phyloP scores from a whole-genome alignment of 116 monocot genomes.

The Trichopus zeylanicus region DNA sequence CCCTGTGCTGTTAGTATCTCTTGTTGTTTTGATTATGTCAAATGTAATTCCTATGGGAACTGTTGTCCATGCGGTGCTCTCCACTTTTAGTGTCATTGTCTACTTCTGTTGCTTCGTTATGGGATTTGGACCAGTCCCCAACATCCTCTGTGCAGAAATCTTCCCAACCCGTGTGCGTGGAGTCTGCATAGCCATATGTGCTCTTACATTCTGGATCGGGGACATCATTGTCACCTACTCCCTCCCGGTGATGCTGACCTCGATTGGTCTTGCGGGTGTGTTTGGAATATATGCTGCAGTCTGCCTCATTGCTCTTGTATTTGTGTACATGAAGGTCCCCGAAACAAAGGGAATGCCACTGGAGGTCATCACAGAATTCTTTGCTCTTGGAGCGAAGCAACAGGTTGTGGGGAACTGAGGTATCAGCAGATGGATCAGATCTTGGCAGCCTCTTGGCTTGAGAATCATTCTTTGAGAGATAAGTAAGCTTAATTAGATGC shows the following conservation, averaged over 20 bases:
- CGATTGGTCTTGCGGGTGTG: slow-evolving; percentile 62
- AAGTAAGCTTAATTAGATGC: too few species aligned
- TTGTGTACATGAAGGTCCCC: slow-evolving; percentile 53
- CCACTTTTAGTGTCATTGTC: slow-evolving; percentile 49
- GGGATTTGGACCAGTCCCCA: slow-evolving; percentile 76
- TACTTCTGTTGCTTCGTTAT: slow-evolving; percentile 82
- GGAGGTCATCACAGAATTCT: slow-evolving; percentile 78
- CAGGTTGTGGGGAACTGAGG: too few species aligned
- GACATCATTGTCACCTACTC: slow-evolving; percentile 69
- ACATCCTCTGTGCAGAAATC: slow-evolving; percentile 70
- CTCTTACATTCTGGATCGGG: slow-evolving; percentile 56
- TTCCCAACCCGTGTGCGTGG: slow-evolving; percentile 74
- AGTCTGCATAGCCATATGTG: slow-evolving; percentile 61
- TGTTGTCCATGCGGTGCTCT: slow-evolving; percentile 50
- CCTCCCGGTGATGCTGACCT: slow-evolving; percentile 56
- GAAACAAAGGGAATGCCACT: slow-evolving; percentile 80
- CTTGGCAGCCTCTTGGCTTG: too few species aligned
- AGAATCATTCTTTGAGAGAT: too few species aligned
- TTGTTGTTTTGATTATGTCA: slow-evolving; percentile 38
- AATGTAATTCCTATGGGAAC: slow-evolving; percentile 37
- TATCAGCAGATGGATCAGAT: too few species aligned
- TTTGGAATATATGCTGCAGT: slow-evolving; percentile 57
- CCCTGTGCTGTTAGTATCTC: slow-evolving; percentile 49
- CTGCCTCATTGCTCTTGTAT: slow-evolving; percentile 35
- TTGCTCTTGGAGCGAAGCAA: slow-evolving; percentile 47